Evolutionary conservation across 169 alveolate genomes (phyloP).

Genomic region (Cryptosporidium meleagridis): DNA sequence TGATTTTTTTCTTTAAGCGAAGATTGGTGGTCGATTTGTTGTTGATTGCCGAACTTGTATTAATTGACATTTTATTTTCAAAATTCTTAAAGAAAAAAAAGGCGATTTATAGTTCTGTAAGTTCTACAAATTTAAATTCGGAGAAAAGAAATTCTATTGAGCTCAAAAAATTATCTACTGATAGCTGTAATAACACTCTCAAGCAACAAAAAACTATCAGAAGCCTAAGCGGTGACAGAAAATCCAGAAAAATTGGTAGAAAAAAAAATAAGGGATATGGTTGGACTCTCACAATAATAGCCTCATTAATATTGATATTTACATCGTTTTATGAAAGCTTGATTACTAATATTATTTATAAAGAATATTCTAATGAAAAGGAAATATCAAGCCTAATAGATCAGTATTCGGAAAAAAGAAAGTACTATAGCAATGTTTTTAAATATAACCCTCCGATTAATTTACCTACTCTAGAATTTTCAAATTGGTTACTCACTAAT

Average conservation of each 20-base stretch:
- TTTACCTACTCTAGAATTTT: slow-evolving; percentile 17
- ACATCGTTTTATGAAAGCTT: slow-evolving; percentile 8
- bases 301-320: slow-evolving; percentile 13
- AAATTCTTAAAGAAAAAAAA: not conserved
- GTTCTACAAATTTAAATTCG: not conserved
- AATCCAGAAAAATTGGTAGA: not conserved
- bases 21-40: slow-evolving; percentile 10
- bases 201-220: not conserved
- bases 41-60: not conserved
- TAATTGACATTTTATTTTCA: slow-evolving; percentile 1
- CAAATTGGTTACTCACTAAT: slow-evolving; percentile 31
- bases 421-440: not conserved
- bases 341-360: not conserved
- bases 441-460: slow-evolving; percentile 17
- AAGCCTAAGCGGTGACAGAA: not conserved
- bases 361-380: not conserved
- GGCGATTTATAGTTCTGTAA: not conserved
- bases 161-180: slow-evolving; percentile 1
- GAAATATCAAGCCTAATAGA: not conserved
- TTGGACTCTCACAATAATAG: slow-evolving; percentile 6
- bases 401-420: slow-evolving; percentile 13
- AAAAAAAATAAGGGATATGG: slow-evolving; percentile 54
- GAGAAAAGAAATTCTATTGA: not conserved
- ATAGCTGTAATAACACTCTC: not conserved
- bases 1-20: slow-evolving; percentile 17